Base-by-base conservation (phyloP, 2,329 filamentous ascomycete genomes). In the Nannizzia gypsea region DNA sequence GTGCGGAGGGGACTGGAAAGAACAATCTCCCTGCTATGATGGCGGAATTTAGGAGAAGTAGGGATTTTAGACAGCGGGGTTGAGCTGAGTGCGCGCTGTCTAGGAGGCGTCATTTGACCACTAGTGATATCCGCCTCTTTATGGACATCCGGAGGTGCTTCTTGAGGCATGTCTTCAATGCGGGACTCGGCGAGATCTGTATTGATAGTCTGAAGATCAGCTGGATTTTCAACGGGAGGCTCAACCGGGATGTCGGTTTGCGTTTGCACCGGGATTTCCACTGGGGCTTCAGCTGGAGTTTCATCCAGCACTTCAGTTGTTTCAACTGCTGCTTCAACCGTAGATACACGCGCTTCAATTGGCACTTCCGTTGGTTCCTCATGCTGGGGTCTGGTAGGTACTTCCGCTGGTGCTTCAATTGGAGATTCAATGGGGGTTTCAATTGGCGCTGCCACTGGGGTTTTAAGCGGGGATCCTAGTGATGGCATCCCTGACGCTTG, bases 11-110 rank as follows among this genome's bases (percentile, higher is more conserved):
- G 54, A 20, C 54, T 56, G 13, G 38, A 26, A 17, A 42, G 31
- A n/a, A n/a, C 15, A 26, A 15, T 20, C 8, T 42, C 54, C 22
- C 36, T 24, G 38, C 54, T 34, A 40, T 38, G 36, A 24, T 56
- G 31, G 17, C 13, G 20, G 22, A 42, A 40, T 24, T 40, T 24
- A 34, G 34, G 22, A 56, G 54, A 42, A 9, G 22, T 40, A 56
- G 54, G 54, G 17, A 42, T 15, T 17, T 40, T 56, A 20, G 54
- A 42, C n/a, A 26, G 54, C 15, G 54, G 38, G 2, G 54, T 75
- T 26, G 76, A 74, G 54, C 55, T 54, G 50, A 60, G 15, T 15
- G 61, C 46, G 31, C 59, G 59, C 8, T 60, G 60, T 31, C 60
- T 60, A 34, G 60, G 50, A 15, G 48, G 50, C 3, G 54, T 56